Evolutionary conservation across 768 basidiomycete species (phyloP).

Genomic region (Mycena albidolilacea): DNA sequence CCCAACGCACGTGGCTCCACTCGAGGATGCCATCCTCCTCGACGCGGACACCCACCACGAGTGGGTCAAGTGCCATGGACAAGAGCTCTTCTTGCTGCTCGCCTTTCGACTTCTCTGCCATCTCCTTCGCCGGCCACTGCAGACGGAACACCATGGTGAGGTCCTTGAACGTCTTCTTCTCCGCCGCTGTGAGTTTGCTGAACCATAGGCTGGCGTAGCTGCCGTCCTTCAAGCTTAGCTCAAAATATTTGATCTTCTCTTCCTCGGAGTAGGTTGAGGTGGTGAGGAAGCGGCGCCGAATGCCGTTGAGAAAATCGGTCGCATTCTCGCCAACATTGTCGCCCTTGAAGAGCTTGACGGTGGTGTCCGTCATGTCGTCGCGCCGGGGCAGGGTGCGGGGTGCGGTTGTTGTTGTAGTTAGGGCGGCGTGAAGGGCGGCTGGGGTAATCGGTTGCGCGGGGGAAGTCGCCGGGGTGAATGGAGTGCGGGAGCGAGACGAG

Average conservation of each 20-base stretch:
- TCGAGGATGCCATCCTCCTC: constrained; percentile 2
- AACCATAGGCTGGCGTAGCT: too few relatives aligned
- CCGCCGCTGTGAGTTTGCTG: too few relatives aligned
- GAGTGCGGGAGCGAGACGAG: too few relatives aligned
- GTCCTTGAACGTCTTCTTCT: too few relatives aligned
- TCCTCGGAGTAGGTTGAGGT: too few relatives aligned
- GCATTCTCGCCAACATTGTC: constrained; percentile 1
- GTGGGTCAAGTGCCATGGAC: not conserved
- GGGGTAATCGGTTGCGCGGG: not conserved
- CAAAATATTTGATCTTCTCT: too few relatives aligned
- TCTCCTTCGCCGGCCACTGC: too few relatives aligned
- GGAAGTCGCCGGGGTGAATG: not conserved
- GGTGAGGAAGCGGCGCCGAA: not conserved
- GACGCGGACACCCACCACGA: constrained; percentile 6
- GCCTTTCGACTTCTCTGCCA: constrained; percentile 7
- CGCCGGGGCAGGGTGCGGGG: not conserved
- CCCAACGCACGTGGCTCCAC: not conserved
- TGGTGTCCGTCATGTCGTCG: not conserved
- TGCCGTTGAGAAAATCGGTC: constrained; percentile 6
- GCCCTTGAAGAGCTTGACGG: constrained; percentile 4
- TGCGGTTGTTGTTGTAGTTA: not conserved
- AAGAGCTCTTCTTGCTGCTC: constrained; percentile 19
- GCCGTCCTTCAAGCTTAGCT: too few relatives aligned
- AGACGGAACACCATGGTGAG: too few relatives aligned
- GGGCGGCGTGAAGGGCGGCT: too few relatives aligned